phyloP scores from a whole-genome alignment of 202 grass and related monocot species.

The Tripidium arundinaceum region DNA sequence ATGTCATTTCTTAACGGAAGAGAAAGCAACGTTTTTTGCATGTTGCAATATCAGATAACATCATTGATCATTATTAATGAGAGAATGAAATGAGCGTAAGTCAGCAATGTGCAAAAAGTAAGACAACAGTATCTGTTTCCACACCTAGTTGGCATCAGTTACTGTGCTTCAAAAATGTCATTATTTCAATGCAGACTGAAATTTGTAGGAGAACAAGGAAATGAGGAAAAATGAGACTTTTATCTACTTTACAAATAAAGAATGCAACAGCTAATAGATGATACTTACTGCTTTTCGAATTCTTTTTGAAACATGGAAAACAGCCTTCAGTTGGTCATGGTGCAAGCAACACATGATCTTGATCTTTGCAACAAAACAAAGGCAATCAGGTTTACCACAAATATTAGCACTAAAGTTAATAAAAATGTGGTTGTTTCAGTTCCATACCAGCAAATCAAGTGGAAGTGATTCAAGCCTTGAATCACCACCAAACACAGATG shows the following conservation, averaged over 20 bases:
- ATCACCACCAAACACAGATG: slow-evolving; percentile 46
- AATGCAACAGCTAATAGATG: background rate
- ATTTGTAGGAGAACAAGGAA: background rate
- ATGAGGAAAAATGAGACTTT: background rate
- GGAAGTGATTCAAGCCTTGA: slow-evolving; percentile 92
- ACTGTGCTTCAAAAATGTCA: background rate
- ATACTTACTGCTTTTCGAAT: slow-evolving; percentile 73
- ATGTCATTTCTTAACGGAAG: background rate
- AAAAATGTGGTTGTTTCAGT: background rate
- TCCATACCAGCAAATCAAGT: slow-evolving; percentile 72
- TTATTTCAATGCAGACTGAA: background rate
- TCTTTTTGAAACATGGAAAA: slow-evolving; percentile 87
- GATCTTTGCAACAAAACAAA: slow-evolving; percentile 43
- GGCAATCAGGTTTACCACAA: slow-evolving; percentile 18
- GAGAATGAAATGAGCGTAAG: background rate
- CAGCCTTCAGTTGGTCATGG: slow-evolving; percentile 69
- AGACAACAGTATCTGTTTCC: background rate
- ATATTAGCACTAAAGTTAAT: slow-evolving; percentile 12
- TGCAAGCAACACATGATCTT: slow-evolving; percentile 83
- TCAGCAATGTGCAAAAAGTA: background rate
- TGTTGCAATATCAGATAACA: background rate
- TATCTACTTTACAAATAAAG: background rate
- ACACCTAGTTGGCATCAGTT: background rate
- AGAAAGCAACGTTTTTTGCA: background rate
- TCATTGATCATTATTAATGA: background rate